Percentiles rank a stretch among this genome's conserved stretches.
These are phyloP conservation scores for Diaporthe aspalathi DNA, from an alignment of 2,329 filamentous ascomycete species.

Conservation along the genomic window DNA sequence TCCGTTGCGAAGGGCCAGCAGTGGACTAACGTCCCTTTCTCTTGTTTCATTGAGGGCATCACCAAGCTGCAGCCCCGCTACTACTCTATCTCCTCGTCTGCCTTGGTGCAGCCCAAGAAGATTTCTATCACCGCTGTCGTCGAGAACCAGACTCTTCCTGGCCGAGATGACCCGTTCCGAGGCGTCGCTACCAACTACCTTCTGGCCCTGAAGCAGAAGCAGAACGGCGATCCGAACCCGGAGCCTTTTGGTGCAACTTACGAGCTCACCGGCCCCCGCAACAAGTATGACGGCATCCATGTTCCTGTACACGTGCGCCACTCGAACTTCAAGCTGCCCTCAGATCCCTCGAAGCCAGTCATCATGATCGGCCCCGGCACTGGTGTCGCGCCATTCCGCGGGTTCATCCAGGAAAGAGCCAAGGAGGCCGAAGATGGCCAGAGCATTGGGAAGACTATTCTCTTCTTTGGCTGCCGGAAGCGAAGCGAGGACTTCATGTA, in stretches of 20 bases:
- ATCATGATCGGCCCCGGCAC: slow-evolving; percentile 98
- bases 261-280: slow-evolving; percentile 86
- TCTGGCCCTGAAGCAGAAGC: slow-evolving; percentile 93
- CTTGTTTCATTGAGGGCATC: slow-evolving; percentile 91
- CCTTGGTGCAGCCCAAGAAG: slow-evolving; percentile 91
- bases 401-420: slow-evolving; percentile 92
- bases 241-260: slow-evolving; percentile 88
- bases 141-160: slow-evolving; percentile 82
- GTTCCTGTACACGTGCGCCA: slow-evolving; percentile 96
- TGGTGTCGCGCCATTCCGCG: slow-evolving; percentile 95
- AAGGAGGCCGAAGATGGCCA: slow-evolving; percentile 83
- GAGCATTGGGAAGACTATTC: slow-evolving; percentile 84
- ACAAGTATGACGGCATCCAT: slow-evolving; percentile 96
- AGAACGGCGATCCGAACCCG: slow-evolving; percentile 86
- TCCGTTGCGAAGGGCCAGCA: slow-evolving; percentile 77
- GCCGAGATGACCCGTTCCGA: slow-evolving; percentile 82
- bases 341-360: slow-evolving; percentile 91
- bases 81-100: slow-evolving; percentile 99
- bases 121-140: slow-evolving; percentile 96
- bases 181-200: slow-evolving; percentile 98
- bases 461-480: slow-evolving; percentile 97
- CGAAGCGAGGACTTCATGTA: slow-evolving; percentile 93
- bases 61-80: slow-evolving; percentile 97
- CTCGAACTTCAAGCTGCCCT: slow-evolving; percentile 99
- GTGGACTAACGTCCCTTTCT: slow-evolving; percentile 91